These are phyloP conservation scores for Isatis lusitanica DNA, from an alignment of 441 rosid genomes.

Conservation along the genomic window DNA sequence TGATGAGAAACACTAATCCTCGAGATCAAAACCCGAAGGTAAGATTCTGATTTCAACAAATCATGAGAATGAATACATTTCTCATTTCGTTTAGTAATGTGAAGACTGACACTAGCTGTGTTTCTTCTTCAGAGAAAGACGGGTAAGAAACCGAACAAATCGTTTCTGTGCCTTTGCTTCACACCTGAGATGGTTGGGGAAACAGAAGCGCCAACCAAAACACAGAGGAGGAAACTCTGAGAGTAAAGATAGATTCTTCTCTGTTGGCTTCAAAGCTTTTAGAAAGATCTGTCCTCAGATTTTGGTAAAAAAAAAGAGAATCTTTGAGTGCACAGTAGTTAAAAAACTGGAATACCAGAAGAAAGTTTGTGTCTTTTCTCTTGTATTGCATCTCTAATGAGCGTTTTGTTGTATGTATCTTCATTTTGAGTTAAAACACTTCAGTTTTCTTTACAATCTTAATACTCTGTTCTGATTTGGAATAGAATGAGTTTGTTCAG, in stretches of 20 bases:
- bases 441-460: background rate
- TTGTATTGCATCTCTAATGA: conserved; percentile 23
- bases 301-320: conserved; percentile 14
- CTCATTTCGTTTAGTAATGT: background rate
- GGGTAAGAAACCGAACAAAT: conserved; percentile 23
- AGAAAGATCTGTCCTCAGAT: conserved; percentile 31
- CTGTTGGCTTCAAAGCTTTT: conserved; percentile 24
- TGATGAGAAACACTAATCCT: conserved; percentile 18
- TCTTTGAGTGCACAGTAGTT: conserved; percentile 34
- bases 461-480: background rate
- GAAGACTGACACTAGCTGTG: conserved; percentile 5
- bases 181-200: conserved; percentile 26
- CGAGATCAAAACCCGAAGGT: conserved; percentile 28
- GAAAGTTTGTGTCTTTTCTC: background rate
- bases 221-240: conserved; percentile 17
- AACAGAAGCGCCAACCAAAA: conserved; percentile 7
- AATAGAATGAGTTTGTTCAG: background rate
- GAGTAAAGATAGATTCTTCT: conserved; percentile 1
- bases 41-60: background rate
- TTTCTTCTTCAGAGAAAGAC: conserved; percentile 23
- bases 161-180: conserved; percentile 34
- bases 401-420: conserved; percentile 21
- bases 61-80: background rate
- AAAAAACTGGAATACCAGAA: background rate
- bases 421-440: background rate